phyloP scores from a whole-genome alignment of 495 filamentous ascomycete genomes.

The Talaromyces liani region DNA sequence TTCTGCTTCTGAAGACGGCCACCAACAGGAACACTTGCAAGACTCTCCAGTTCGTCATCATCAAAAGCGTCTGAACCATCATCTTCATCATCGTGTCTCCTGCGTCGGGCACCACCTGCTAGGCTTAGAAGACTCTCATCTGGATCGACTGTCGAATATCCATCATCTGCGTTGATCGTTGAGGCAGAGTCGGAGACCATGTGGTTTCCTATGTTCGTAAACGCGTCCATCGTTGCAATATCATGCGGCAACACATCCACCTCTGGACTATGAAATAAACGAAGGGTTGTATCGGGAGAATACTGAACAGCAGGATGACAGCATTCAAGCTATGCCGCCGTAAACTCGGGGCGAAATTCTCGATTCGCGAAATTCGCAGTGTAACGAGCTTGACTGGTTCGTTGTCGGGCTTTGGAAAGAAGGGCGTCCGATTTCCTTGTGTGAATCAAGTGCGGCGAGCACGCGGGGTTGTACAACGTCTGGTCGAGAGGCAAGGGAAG shows the following conservation, averaged over 20 bases:
- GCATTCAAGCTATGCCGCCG: slow-evolving; percentile 1
- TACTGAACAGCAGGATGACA: background rate
- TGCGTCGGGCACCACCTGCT: slow-evolving; percentile 52
- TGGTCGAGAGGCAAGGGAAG: background rate
- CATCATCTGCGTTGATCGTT: slow-evolving; percentile 67
- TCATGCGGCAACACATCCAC: slow-evolving; percentile 2
- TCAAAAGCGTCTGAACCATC: slow-evolving; percentile 76
- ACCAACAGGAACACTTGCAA: slow-evolving; percentile 76
- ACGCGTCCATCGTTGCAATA: slow-evolving; percentile 59
- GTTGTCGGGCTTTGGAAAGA: background rate
- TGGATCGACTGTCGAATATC: slow-evolving; percentile 59
- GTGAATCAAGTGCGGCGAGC: background rate
- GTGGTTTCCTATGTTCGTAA: slow-evolving; percentile 79
- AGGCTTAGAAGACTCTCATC: slow-evolving; percentile 67
- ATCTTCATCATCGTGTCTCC: slow-evolving; percentile 78
- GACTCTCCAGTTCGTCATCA: slow-evolving; percentile 87
- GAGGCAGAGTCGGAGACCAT: slow-evolving; percentile 65
- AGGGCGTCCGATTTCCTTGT: background rate
- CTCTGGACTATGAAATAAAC: background rate
- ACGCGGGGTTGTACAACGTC: background rate
- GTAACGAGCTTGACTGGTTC: background rate
- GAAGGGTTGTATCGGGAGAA: background rate
- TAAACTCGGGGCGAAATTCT: background rate
- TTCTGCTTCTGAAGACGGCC: slow-evolving; percentile 59
- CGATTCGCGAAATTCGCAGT: background rate